Conservation (phyloP, 2,329 filamentous ascomycete species). For the Ascosphaera apis region DNA sequence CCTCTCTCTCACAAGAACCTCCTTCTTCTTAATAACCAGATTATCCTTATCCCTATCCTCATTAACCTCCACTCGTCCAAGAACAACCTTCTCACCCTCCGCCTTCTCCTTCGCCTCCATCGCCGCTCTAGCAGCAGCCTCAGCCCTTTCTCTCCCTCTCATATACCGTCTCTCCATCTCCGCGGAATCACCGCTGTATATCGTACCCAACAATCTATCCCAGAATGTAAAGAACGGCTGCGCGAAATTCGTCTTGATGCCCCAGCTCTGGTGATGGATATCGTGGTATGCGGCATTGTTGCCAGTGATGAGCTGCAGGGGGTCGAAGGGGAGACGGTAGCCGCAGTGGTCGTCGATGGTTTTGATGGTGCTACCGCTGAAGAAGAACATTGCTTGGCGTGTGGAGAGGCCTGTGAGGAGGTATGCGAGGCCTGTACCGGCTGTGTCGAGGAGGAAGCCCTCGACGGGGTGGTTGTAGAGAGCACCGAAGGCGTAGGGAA, state of each 20-base stretch:
- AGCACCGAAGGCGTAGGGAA: conserved; percentile 90
- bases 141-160: neutral
- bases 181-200: neutral
- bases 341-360: conserved; percentile 96
- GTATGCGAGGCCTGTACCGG: conserved; percentile 67
- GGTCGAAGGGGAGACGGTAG: conserved; percentile 88
- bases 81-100: too few species aligned
- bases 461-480: conserved; percentile 93
- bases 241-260: conserved; percentile 49
- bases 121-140: neutral
- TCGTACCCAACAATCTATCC: conserved; percentile 41
- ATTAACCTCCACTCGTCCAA: too few species aligned
- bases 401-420: conserved; percentile 61
- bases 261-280: conserved; percentile 97
- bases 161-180: neutral
- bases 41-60: too few species aligned
- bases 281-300: conserved; percentile 97
- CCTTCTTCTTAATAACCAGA: too few species aligned
- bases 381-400: conserved; percentile 74
- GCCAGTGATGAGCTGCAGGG: conserved; percentile 69
- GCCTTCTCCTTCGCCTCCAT: too few species aligned
- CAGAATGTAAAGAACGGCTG: conserved; percentile 65
- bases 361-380: conserved; percentile 73
- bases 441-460: conserved; percentile 78
- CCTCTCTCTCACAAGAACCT: too few species aligned